These are phyloP conservation scores for Saccharomycopsis lassenensis DNA, from an alignment of 805 yeast species.

Conservation along the genomic window DNA sequence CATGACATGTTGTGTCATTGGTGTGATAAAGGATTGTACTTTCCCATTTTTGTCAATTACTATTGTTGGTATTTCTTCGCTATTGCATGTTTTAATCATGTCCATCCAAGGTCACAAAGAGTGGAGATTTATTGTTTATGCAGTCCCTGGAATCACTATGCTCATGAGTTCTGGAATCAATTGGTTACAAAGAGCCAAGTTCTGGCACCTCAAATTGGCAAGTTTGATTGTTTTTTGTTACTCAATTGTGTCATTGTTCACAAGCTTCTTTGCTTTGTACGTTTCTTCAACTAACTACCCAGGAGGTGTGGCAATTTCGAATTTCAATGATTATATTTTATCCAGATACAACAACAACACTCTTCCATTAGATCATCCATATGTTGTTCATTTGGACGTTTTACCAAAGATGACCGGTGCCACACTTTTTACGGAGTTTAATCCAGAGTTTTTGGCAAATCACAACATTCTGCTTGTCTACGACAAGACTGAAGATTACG, in stretches of 20 bases:
- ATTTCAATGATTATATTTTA: constrained; percentile 36
- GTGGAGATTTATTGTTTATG: constrained; percentile 80
- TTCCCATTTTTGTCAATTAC: constrained; percentile 27
- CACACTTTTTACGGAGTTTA: constrained; percentile 59
- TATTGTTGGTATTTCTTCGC: constrained; percentile 38
- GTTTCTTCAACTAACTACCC: constrained; percentile 76
- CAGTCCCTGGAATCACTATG: constrained; percentile 56
- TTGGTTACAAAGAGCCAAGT: no score
- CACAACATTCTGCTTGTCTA: constrained; percentile 32
- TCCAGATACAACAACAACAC: constrained; percentile 13
- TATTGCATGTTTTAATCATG: constrained; percentile 48
- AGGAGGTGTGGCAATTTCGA: constrained; percentile 65
- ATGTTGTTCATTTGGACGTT: constrained; percentile 62
- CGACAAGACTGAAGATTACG: constrained; percentile 62
- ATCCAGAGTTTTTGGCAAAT: constrained; percentile 21
- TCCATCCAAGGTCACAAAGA: constrained; percentile 88
- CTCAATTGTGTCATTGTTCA: constrained; percentile 22
- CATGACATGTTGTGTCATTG: no score
- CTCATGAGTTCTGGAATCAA: constrained; percentile 56
- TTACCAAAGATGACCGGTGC: constrained; percentile 85
- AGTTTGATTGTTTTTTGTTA: no score
- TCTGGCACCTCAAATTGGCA: no score
- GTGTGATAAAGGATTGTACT: constrained; percentile 62
- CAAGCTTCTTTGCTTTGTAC: constrained; percentile 43
- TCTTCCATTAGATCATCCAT: constrained; percentile 18